Evolutionary conservation across 23 red algal genomes (phyloP).

Genomic region (Gracilaria vermiculophylla): DNA sequence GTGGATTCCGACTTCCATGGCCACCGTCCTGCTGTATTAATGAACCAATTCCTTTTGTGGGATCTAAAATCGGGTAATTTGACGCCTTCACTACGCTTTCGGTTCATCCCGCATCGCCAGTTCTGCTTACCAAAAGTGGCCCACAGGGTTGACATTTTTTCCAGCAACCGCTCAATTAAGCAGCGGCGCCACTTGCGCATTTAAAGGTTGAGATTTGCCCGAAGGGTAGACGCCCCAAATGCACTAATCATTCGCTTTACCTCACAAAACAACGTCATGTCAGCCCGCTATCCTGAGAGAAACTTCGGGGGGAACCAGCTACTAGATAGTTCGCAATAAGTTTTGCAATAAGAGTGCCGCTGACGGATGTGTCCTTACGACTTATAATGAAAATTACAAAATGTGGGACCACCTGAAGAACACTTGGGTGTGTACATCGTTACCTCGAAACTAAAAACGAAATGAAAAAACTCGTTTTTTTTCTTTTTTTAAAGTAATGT

Average conservation of each 20-base stretch:
- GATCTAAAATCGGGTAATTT: conserved; percentile 72
- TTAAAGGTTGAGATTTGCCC: conserved; percentile 91
- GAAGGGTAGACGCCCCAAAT: conserved; percentile 68
- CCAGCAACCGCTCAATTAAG: conserved; percentile 41
- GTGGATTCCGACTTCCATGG: conserved; percentile 91
- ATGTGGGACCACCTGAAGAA: too few species aligned
- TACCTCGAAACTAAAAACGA: too few species aligned
- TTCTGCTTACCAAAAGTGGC: conserved; percentile 97
- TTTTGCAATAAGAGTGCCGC: too few species aligned
- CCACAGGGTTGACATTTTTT: conserved; percentile 57
- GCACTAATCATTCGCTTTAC: conserved; percentile 89
- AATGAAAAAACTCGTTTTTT: too few species aligned
- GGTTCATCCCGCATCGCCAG: conserved; percentile 94
- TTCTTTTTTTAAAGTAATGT: too few species aligned
- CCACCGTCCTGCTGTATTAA: conserved; percentile 89
- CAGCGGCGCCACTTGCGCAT: conserved; percentile 78
- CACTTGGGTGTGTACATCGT: too few species aligned
- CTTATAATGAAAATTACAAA: too few species aligned
- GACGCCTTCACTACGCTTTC: conserved; percentile 84
- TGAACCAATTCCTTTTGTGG: conserved; percentile 90
- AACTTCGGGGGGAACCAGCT: conserved; percentile 93
- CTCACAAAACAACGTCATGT: conserved; percentile 61
- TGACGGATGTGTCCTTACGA: too few species aligned
- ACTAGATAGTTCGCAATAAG: conserved; percentile 94
- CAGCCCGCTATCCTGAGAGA: conserved; percentile 85